Conservation (phyloP, 352 stramenopile genomes). For the Globisporangium nagaii region DNA sequence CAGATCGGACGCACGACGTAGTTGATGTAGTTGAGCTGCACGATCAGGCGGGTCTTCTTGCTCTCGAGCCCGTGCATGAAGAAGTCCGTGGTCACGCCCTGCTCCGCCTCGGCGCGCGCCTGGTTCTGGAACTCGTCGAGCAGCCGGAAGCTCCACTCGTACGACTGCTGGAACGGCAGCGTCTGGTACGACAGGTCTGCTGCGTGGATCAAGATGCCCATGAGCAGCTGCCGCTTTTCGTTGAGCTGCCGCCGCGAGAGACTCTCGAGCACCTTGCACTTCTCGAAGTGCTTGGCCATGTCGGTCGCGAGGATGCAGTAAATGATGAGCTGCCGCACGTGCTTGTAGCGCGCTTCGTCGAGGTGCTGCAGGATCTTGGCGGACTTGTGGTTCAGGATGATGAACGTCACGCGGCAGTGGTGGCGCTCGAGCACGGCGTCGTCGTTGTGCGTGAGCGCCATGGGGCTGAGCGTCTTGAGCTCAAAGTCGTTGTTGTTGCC, state of each 20-base stretch:
- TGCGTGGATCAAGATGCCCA: slow-evolving; percentile 65
- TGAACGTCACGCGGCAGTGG: slow-evolving; percentile 69
- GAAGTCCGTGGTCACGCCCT: slow-evolving; percentile 43
- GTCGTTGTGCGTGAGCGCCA: slow-evolving; percentile 84
- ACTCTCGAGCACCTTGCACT: slow-evolving; percentile 58
- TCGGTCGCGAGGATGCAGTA: slow-evolving; percentile 71
- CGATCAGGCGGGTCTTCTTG: slow-evolving; percentile 42
- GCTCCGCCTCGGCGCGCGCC: slow-evolving; percentile 42
- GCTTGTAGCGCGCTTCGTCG: slow-evolving; percentile 41
- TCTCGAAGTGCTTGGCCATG: slow-evolving; percentile 74
- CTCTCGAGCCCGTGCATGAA: slow-evolving; percentile 70
- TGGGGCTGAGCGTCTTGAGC: slow-evolving; percentile 59
- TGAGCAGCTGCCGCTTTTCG: slow-evolving; percentile 52
- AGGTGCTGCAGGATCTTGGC: slow-evolving; percentile 70
- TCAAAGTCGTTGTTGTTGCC: slow-evolving; percentile 85
- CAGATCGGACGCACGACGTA: slow-evolving; percentile 75
- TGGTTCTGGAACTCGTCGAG: slow-evolving; percentile 74
- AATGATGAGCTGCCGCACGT: slow-evolving; percentile 59
- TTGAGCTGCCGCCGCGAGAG: slow-evolving; percentile 50
- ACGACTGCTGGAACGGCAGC: slow-evolving; percentile 36
- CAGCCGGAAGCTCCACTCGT: slow-evolving; percentile 53
- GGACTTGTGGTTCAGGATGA: slow-evolving; percentile 70
- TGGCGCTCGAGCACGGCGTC: slow-evolving; percentile 80
- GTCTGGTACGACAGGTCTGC: slow-evolving; percentile 66
- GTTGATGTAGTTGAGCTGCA: slow-evolving; percentile 74